Evolutionary conservation across 139 green algal species (phyloP).

Genomic region (Chlorella sp.): DNA sequence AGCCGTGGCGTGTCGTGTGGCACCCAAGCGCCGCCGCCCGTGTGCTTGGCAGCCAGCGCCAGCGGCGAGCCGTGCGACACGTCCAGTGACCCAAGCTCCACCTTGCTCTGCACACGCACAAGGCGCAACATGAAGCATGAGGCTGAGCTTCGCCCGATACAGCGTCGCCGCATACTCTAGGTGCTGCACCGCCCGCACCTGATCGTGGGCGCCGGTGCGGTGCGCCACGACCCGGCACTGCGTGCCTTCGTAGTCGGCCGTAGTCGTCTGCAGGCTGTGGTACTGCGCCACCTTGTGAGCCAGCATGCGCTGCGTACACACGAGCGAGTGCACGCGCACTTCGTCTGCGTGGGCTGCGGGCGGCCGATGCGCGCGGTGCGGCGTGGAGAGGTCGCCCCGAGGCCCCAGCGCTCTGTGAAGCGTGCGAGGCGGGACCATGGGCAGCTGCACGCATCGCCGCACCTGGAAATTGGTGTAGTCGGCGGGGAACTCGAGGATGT

Average conservation of each 20-base stretch:
- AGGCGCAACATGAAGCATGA: neutral
- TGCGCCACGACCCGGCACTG: constrained; percentile 2
- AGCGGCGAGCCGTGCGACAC: neutral
- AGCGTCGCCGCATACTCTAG: no score
- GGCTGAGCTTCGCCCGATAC: no score
- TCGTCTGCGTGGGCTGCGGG: neutral
- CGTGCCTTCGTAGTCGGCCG: constrained; percentile 4
- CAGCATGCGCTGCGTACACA: constrained; percentile 3
- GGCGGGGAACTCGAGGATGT: constrained; percentile 5
- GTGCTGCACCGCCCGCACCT: neutral
- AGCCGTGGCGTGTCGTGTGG: no score
- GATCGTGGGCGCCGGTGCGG: neutral
- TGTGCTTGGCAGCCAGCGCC: neutral
- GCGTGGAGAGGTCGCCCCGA: no score
- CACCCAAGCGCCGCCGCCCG: no score
- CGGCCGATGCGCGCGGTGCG: neutral
- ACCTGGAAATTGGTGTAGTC: constrained; percentile 9
- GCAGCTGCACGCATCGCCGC: neutral
- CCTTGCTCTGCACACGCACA: neutral
- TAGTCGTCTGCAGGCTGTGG: constrained; percentile 5
- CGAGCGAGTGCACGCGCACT: neutral
- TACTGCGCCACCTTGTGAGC: constrained; percentile 12
- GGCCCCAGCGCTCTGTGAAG: no score
- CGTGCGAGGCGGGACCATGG: no score
- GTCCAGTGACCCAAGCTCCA: neutral